phyloP scores from a whole-genome alignment of 345 rosid species.

The Syzygium jambos region DNA sequence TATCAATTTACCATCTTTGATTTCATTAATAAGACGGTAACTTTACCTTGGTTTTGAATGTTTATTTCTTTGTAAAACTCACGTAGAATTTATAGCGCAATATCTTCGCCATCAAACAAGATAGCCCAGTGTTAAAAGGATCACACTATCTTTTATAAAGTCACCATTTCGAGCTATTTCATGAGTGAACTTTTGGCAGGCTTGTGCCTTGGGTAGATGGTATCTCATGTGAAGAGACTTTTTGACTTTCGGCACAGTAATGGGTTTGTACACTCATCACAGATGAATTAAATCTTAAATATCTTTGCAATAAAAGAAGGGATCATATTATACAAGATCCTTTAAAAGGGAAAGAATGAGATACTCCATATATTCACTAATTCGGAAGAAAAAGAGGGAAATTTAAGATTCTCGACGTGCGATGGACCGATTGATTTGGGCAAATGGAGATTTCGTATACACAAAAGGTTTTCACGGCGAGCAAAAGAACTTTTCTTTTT shows the following conservation, averaged over 20 bases:
- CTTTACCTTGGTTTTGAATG: not conserved
- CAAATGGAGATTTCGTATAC: not conserved
- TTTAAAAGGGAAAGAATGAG: not conserved
- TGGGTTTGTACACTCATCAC: too few species aligned
- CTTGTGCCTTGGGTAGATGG: not conserved
- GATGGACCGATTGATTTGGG: not conserved
- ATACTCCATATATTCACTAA: not conserved
- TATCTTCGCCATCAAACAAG: too few species aligned
- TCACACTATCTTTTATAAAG: not conserved
- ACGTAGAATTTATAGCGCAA: too few species aligned
- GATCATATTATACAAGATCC: not conserved
- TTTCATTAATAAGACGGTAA: not conserved
- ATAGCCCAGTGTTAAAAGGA: too few species aligned
- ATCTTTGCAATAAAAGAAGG: not conserved
- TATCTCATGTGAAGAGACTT: not conserved
- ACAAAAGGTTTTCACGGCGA: not conserved
- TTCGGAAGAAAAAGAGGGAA: not conserved
- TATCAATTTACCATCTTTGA: not conserved
- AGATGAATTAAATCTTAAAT: not conserved
- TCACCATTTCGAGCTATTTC: not conserved
- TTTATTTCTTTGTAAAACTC: not conserved
- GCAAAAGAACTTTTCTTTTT: not conserved
- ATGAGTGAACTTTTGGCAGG: not conserved
- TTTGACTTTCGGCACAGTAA: fast-evolving
- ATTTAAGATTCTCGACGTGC: not conserved